phyloP scores from a whole-genome alignment of 139 green algal species.

The Monoraphidium neglectum region DNA sequence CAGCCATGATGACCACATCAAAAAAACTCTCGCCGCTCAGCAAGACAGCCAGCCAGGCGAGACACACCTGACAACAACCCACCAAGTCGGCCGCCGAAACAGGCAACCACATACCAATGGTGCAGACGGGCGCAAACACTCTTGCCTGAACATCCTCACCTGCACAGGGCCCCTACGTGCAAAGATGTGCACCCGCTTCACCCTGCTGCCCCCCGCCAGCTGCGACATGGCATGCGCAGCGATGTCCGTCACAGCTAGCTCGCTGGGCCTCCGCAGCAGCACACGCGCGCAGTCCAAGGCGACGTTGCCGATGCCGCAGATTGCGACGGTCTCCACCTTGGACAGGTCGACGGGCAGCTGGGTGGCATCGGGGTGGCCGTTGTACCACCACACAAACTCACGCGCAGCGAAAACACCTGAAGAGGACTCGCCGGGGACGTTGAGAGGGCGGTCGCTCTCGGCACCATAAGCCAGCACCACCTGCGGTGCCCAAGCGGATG shows the following conservation, averaged over 20 bases:
- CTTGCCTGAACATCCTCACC: constrained; percentile 27
- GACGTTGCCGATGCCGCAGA: constrained; percentile 89
- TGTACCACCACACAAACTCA: constrained; percentile 99
- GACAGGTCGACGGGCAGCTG: constrained; percentile 70
- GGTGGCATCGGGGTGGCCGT: constrained; percentile 87
- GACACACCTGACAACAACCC: too few species aligned
- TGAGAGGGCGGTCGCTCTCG: constrained; percentile 81
- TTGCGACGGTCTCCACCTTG: constrained; percentile 53
- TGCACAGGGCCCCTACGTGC: constrained; percentile 87
- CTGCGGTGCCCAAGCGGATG: constrained; percentile 39
- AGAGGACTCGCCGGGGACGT: constrained; percentile 77
- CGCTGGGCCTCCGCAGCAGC: constrained; percentile 65
- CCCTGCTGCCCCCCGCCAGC: constrained; percentile 45
- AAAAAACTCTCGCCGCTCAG: too few species aligned
- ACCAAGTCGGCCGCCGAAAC: too few species aligned
- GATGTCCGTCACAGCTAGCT: constrained; percentile 86
- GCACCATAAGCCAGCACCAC: constrained; percentile 91
- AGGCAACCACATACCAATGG: too few species aligned
- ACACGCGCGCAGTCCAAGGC: constrained; percentile 94
- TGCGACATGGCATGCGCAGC: constrained; percentile 67
- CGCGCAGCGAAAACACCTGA: constrained; percentile 77
- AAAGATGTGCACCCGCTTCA: constrained; percentile 77
- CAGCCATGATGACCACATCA: too few species aligned
- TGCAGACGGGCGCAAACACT: too few species aligned
- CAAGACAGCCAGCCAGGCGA: too few species aligned